phyloP scores from a whole-genome alignment of 345 rosid genomes.

The Aegle marmelos region DNA sequence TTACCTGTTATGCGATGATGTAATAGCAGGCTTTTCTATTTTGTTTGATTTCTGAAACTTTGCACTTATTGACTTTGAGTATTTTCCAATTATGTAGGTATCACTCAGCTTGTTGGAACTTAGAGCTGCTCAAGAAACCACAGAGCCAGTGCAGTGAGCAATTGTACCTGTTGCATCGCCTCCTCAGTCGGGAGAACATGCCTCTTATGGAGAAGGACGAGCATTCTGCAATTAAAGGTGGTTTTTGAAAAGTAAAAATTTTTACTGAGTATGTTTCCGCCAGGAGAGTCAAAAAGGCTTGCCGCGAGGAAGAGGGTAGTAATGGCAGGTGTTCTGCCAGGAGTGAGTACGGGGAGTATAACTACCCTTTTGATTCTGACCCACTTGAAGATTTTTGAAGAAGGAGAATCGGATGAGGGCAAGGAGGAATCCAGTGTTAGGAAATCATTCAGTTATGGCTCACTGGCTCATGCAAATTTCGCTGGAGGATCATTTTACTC shows the following conservation, averaged over 20 bases:
- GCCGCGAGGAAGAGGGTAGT: constrained; percentile 63
- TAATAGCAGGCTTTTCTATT: not conserved
- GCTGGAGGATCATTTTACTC: constrained; percentile 71
- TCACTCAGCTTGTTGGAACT: constrained; percentile 71
- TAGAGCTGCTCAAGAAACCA: constrained; percentile 56
- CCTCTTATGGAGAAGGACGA: constrained; percentile 59
- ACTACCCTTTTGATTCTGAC: constrained; percentile 79
- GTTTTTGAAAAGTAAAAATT: constrained; percentile 79
- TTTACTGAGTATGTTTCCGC: constrained; percentile 70
- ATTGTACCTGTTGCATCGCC: constrained; percentile 56
- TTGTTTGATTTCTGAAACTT: not conserved
- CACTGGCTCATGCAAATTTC: constrained; percentile 73
- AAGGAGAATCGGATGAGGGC: constrained; percentile 74
- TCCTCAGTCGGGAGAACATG: constrained; percentile 46
- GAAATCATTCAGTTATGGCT: constrained; percentile 80
- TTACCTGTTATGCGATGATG: not conserved
- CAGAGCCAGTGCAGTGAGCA: constrained; percentile 48
- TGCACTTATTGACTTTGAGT: not conserved
- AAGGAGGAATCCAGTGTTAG: constrained; percentile 43
- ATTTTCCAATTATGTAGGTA: constrained; percentile 41
- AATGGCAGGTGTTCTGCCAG: constrained; percentile 65
- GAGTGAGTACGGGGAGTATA: constrained; percentile 70
- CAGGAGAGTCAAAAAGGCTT: constrained; percentile 60
- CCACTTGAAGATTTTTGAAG: constrained; percentile 78
- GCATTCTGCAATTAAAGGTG: constrained; percentile 79